Evolutionary conservation across 129 eudicot species (phyloP), one percentile per base, ranked within the genome.

Genomic region (Rutidosis leptorrhynchoides): DNA sequence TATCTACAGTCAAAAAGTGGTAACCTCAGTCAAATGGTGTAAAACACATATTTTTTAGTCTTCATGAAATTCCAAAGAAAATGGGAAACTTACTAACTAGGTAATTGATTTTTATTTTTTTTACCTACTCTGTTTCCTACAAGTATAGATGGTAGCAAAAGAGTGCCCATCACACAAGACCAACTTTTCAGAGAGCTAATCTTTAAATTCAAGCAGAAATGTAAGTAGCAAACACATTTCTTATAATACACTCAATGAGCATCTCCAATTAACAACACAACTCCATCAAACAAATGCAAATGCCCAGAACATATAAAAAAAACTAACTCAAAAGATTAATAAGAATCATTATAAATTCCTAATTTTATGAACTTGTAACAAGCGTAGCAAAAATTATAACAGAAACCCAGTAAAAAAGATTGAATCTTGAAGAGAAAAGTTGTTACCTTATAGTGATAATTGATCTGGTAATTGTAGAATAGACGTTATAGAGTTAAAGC

Each of bases 401-500:
- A 35, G 16, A 61, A 48, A 58, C 62, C 74, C 74, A 67, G 20
- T 49, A 7, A 58, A 59, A 75, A 55, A 59, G 57, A 67, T 58
- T 23, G 62, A 46, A 58, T 43, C 33, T 45, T 43, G 10, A 21
- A 15, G 72, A 43, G 30, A 46, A 59, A 48, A 20, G 5, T 11
- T 22, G 26, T 65, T 64, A 74, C 78, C 78, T 74, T 56, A 49
- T 14, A 2, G 25, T 30, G 4, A n/a, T 15, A 65, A 16, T 14
- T 57, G 54, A 45, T 24, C 11, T 65, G 73, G 72, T 67, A 30
- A 25, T 24, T 67, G 12, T 57, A 32, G 63, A 32, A 11, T 42
- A 37, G 64, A 74, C 26, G 73, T 43, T 62, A 46, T 43, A 45
- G 59, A 75, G 70, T 28, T 65, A 33, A 65, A 57, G 27, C 53